Percentiles rank a stretch among this genome's conserved stretches.
Conservation (phyloP, 805 yeast species). For the Lachancea meyersii region DNA sequence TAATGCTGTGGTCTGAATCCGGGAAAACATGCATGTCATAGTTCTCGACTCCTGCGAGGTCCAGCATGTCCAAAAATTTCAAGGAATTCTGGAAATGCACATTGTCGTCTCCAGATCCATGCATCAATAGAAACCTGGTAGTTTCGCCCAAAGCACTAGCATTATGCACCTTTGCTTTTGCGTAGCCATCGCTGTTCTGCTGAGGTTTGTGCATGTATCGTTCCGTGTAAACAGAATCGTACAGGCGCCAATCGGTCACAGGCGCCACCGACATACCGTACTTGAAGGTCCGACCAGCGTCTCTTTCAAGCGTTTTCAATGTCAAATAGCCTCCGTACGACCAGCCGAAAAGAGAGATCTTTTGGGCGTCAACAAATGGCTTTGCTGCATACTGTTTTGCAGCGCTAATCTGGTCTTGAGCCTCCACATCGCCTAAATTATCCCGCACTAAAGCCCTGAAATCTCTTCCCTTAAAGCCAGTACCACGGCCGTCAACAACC, state of each 20-base stretch:
- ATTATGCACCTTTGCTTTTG: constrained; percentile 48
- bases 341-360: constrained; percentile 96
- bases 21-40: constrained; percentile 76
- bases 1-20: constrained; percentile 69
- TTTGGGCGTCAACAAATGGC: constrained; percentile 57
- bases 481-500: constrained; percentile 95
- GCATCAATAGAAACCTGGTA: constrained; percentile 77
- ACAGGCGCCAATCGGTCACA: constrained; percentile 88
- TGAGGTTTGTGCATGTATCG: constrained; percentile 86
- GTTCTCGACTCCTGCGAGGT: constrained; percentile 71
- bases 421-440: constrained; percentile 74
- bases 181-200: constrained; percentile 60
- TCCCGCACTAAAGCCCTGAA: constrained; percentile 80
- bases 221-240: constrained; percentile 92
- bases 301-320: constrained; percentile 79
- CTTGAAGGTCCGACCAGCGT: constrained; percentile 65
- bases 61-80: constrained; percentile 67
- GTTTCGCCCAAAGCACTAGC: constrained; percentile 49
- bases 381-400: constrained; percentile 64
- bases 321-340: constrained; percentile 95
- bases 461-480: constrained; percentile 77
- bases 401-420: constrained; percentile 79
- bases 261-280: constrained; percentile 97
- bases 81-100: constrained; percentile 91
- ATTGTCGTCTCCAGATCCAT: constrained; percentile 96